Evolutionary conservation across 257 asterid species (phyloP).

Genomic region (Catharanthus roseus): DNA sequence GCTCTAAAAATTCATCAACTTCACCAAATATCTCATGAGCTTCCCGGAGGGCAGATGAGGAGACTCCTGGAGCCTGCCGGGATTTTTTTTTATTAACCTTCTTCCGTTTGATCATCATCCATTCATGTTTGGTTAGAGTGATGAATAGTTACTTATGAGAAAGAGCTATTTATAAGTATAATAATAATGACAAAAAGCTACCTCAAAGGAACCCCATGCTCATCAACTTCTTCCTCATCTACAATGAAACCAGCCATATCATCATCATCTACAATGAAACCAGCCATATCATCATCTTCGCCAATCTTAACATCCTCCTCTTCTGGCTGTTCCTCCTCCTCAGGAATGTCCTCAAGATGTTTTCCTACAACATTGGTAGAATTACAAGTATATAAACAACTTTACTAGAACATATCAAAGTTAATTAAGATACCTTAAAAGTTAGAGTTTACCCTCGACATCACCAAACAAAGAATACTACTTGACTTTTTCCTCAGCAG

Average conservation of each 20-base stretch:
- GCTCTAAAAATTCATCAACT: conserved; percentile 69
- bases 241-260: too few species aligned
- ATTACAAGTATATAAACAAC: conserved; percentile 8
- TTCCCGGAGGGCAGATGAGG: conserved; percentile 83
- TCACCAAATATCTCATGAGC: conserved; percentile 96
- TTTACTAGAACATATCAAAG: neutral
- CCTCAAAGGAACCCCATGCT: conserved; percentile 80
- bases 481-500: conserved; percentile 79
- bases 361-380: conserved; percentile 39
- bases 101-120: conserved; percentile 55
- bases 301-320: conserved; percentile 66
- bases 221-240: conserved; percentile 83
- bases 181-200: conserved; percentile 12
- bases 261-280: conserved; percentile 90
- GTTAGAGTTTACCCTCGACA: conserved; percentile 59
- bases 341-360: conserved; percentile 87
- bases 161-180: neutral
- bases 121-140: neutral
- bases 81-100: conserved; percentile 56
- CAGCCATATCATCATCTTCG: conserved; percentile 96
- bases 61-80: conserved; percentile 79
- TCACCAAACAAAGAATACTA: conserved; percentile 78
- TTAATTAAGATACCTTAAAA: neutral
- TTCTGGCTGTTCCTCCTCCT: conserved; percentile 68
- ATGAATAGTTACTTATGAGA: neutral